Percentiles rank a stretch among this genome's conserved stretches.
Evolutionary conservation across 805 yeast genomes (phyloP).

Genomic region (Phaffomyces antillensis): DNA sequence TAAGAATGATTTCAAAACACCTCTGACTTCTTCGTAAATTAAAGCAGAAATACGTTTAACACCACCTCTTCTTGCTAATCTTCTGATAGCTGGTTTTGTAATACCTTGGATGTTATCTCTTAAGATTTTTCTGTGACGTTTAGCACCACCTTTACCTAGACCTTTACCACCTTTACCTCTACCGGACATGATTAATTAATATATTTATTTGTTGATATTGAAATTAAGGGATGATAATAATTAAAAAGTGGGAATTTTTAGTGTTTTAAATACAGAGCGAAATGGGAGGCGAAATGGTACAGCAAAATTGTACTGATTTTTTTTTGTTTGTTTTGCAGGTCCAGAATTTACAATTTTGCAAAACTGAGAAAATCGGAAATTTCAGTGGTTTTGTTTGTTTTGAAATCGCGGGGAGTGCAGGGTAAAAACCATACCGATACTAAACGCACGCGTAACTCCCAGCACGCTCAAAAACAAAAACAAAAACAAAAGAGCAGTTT

Average conservation of each 20-base stretch:
- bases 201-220: conserved; percentile 11
- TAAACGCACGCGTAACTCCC: neutral
- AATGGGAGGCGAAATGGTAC: too few species aligned
- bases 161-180: conserved; percentile 99
- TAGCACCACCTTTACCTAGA: conserved; percentile 99
- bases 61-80: conserved; percentile 99
- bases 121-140: conserved; percentile 98
- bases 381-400: too few species aligned
- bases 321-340: neutral
- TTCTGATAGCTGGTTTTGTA: conserved; percentile 99
- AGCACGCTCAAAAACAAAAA: neutral
- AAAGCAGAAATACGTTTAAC: conserved; percentile 99
- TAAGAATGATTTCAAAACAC: conserved; percentile 90
- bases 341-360: neutral
- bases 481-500: too few species aligned
- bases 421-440: too few species aligned
- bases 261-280: neutral
- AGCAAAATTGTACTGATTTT: neutral
- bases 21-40: conserved; percentile 98
- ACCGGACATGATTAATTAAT: conserved; percentile 80
- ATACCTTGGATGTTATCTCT: conserved; percentile 99
- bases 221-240: conserved; percentile 7
- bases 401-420: too few species aligned
- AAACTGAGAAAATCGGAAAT: too few species aligned
- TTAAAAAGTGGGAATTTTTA: neutral